phyloP scores from a whole-genome alignment of 2,329 filamentous ascomycete species.

The Pseudocercospora pini-densiflorae region DNA sequence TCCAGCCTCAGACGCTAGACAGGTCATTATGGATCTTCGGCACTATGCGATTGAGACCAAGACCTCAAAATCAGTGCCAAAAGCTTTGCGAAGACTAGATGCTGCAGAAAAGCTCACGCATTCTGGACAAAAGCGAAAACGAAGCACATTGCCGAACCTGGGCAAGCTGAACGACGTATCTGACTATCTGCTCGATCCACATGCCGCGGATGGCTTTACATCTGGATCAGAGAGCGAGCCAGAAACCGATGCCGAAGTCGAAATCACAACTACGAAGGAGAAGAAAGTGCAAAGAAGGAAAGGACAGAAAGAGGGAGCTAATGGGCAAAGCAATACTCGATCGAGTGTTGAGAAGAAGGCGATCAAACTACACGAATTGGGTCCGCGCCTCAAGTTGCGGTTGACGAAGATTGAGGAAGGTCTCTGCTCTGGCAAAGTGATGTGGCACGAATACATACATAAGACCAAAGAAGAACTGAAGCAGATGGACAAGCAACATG shows the following conservation, averaged over 20 bases:
- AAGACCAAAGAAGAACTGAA: conserved; percentile 80
- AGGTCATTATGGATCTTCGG: conserved; percentile 81
- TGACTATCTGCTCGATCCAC: conserved; percentile 86
- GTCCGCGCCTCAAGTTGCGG: conserved; percentile 84
- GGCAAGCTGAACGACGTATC: conserved; percentile 90
- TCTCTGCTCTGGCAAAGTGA: conserved; percentile 82
- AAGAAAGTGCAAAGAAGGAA: conserved; percentile 65
- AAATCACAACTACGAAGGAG: conserved; percentile 68
- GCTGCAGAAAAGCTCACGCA: conserved; percentile 77
- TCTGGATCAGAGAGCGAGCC: conserved; percentile 91
- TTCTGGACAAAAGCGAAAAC: conserved; percentile 51
- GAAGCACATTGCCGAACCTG: conserved; percentile 75
- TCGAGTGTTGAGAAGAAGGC: conserved; percentile 77
- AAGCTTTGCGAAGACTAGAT: conserved; percentile 80
- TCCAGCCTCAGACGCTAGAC: conserved; percentile 34
- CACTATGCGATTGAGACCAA: conserved; percentile 97
- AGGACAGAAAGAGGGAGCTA: conserved; percentile 44
- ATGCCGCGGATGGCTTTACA: conserved; percentile 79
- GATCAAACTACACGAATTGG: conserved; percentile 90
- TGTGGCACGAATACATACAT: conserved; percentile 96
- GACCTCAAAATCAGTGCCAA: conserved; percentile 76
- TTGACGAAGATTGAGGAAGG: conserved; percentile 97
- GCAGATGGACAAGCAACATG: conserved; percentile 82
- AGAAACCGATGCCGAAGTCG: conserved; percentile 94
- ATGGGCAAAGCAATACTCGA: conserved; percentile 38